These are phyloP conservation scores for Linum trigynum DNA, from an alignment of 345 rosid genomes.

Conservation along the genomic window DNA sequence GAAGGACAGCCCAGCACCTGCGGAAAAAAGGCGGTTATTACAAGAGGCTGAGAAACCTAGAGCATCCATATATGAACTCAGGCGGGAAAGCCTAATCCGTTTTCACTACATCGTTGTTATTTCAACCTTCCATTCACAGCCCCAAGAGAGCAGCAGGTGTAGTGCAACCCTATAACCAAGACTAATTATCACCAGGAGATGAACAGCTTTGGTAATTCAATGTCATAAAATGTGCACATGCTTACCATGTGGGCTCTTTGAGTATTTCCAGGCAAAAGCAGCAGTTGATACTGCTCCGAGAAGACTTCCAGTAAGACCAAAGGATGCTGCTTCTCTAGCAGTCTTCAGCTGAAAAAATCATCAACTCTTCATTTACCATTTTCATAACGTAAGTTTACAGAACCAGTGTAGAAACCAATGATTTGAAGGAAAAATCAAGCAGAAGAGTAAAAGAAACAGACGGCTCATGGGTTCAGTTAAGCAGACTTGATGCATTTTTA, in stretches of 20 bases:
- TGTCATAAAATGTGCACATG: background rate
- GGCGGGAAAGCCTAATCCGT: background rate
- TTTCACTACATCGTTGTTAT: background rate
- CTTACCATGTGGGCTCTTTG: constrained; percentile 73
- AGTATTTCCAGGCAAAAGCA: constrained; percentile 83
- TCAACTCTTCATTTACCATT: constrained; percentile 2
- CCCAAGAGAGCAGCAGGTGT: background rate
- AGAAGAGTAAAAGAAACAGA: background rate
- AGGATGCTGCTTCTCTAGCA: constrained; percentile 59
- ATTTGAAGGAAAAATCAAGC: too few species aligned
- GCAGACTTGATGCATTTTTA: too few species aligned
- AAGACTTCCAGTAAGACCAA: constrained; percentile 46
- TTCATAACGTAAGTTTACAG: background rate
- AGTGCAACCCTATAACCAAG: too few species aligned
- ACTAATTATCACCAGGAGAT: background rate
- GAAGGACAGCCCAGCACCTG: constrained; percentile 79
- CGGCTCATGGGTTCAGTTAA: too few species aligned
- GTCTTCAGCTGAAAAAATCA: constrained; percentile 55
- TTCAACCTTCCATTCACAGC: background rate
- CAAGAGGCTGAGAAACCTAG: background rate
- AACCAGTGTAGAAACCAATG: background rate
- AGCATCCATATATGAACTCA: background rate
- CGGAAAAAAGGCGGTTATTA: background rate
- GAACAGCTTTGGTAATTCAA: background rate
- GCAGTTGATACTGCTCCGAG: constrained; percentile 80